Percentiles rank a stretch among this genome's conserved stretches.
Evolutionary conservation across 2,329 filamentous ascomycete genomes (phyloP).

Genomic region (Ophiocordyceps camponoti-saundersi): DNA sequence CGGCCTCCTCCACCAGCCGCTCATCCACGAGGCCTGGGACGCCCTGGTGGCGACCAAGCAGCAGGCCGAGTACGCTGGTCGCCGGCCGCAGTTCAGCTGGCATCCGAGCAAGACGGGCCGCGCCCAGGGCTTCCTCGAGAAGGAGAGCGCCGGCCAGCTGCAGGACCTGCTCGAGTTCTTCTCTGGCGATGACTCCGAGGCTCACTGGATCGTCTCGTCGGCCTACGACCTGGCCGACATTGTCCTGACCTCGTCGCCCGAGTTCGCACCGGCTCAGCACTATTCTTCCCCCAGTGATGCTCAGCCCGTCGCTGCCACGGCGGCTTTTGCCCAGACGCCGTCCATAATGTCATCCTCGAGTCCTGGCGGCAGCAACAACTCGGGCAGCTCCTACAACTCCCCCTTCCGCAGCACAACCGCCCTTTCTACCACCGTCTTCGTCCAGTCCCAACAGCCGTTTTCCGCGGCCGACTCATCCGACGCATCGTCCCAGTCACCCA

Average conservation of each 20-base stretch:
- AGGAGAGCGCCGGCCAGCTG: conserved; percentile 43
- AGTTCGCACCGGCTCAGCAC: conserved; percentile 9
- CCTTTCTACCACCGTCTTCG: conserved; percentile 8
- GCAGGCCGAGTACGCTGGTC: conserved; percentile 34
- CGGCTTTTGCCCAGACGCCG: conserved; percentile 13
- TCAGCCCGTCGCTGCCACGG: conserved; percentile 13
- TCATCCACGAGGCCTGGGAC: conserved; percentile 45
- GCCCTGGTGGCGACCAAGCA: conserved; percentile 33
- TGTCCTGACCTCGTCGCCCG: conserved; percentile 19
- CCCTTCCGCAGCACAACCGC: conserved; percentile 11
- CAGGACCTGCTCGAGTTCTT: conserved; percentile 51
- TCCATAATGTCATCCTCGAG: conserved; percentile 8
- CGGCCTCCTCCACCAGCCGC: conserved; percentile 47
- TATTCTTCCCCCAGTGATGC: conserved; percentile 11
- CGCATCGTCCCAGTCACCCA: conserved; percentile 14
- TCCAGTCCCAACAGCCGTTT: conserved; percentile 14
- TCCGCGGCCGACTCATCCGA: conserved; percentile 4
- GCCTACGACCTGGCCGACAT: conserved; percentile 40
- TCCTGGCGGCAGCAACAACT: conserved; percentile 6
- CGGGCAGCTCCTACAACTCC: conserved; percentile 8
- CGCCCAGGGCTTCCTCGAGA: conserved; percentile 41
- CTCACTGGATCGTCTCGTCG: conserved; percentile 36
- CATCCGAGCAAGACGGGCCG: conserved; percentile 37
- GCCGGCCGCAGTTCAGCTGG: conserved; percentile 47
- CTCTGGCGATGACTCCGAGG: conserved; percentile 37